Conservation (phyloP, 176 grass and related monocot genomes). For the Oryza officinalis region DNA sequence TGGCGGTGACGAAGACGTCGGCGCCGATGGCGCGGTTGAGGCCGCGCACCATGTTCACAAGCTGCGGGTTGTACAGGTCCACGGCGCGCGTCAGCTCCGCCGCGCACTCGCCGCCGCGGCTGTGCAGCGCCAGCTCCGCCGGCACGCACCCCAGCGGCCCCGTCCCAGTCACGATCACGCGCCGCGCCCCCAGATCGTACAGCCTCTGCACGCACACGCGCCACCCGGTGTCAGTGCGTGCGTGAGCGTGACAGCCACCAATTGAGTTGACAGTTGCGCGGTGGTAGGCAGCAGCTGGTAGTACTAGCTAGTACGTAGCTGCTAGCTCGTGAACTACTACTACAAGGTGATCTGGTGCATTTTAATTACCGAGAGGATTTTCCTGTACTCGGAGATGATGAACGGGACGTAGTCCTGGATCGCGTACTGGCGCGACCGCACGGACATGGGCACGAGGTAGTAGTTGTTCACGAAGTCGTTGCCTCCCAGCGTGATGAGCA, state of each 20-base stretch:
- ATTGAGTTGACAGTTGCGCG: conserved; percentile 12
- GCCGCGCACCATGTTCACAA: conserved; percentile 54
- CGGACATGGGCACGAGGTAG: conserved; percentile 90
- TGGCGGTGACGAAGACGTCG: conserved; percentile 72
- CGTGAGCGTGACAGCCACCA: neutral
- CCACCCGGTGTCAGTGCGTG: neutral
- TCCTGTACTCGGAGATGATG: conserved; percentile 82
- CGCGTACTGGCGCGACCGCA: conserved; percentile 74
- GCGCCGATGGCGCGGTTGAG: conserved; percentile 65
- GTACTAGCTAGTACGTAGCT: neutral
- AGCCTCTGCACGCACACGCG: conserved; percentile 54
- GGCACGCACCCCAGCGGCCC: conserved; percentile 91
- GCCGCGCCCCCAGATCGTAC: conserved; percentile 70
- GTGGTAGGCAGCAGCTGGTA: neutral
- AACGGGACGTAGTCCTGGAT: conserved; percentile 83
- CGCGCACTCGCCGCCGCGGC: conserved; percentile 63
- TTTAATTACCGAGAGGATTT: conserved; percentile 62
- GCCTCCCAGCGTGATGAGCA: conserved; percentile 90
- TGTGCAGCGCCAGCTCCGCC: conserved; percentile 74
- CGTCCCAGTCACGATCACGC: conserved; percentile 85
- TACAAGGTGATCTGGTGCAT: neutral
- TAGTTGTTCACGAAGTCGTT: conserved; percentile 99
- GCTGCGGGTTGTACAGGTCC: conserved; percentile 81
- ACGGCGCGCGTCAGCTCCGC: conserved; percentile 69
- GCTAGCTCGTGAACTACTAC: too few relatives aligned